A percentile compares a stretch with the other conserved stretches of the same genome.
These are phyloP conservation scores for Fragosphaeria purpurea DNA, from an alignment of 2,329 filamentous ascomycete genomes.

Conservation along the genomic window DNA sequence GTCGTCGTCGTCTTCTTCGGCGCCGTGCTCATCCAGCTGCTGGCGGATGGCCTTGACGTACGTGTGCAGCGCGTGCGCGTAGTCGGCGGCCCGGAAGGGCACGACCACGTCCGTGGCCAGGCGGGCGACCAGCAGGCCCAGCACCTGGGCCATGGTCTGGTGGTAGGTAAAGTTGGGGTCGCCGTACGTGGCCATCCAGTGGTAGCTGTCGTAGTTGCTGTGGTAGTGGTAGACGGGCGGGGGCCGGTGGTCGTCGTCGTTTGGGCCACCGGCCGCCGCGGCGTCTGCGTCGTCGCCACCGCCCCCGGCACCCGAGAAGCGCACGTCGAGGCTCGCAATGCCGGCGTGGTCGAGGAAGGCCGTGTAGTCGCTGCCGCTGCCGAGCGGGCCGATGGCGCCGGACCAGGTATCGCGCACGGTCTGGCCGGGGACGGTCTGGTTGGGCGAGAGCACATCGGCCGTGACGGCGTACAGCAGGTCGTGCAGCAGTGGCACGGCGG, in stretches of 20 bases:
- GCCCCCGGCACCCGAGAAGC: conserved; percentile 36
- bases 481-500: conserved; percentile 67
- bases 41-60: conserved; percentile 44
- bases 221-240: conserved; percentile 71
- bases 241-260: too few species aligned
- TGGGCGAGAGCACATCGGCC: conserved; percentile 55
- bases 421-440: conserved; percentile 61
- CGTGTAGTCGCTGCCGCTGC: conserved; percentile 64
- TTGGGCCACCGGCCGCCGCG: not conserved
- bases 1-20: not conserved
- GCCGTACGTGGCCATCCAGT: conserved; percentile 78
- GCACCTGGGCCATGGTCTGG: conserved; percentile 53
- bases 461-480: conserved; percentile 60
- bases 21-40: conserved; percentile 28
- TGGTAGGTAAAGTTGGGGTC: conserved; percentile 62
- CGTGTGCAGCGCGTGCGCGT: conserved; percentile 43
- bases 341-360: conserved; percentile 66
- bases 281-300: not conserved
- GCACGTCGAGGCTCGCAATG: conserved; percentile 54
- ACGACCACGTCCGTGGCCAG: conserved; percentile 53
- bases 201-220: conserved; percentile 75
- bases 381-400: conserved; percentile 53
- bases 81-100: conserved; percentile 54
- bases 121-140: conserved; percentile 50
- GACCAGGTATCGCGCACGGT: conserved; percentile 61